Evolutionary conservation across 345 rosid genomes (phyloP).

Genomic region (Salix purpurea): DNA sequence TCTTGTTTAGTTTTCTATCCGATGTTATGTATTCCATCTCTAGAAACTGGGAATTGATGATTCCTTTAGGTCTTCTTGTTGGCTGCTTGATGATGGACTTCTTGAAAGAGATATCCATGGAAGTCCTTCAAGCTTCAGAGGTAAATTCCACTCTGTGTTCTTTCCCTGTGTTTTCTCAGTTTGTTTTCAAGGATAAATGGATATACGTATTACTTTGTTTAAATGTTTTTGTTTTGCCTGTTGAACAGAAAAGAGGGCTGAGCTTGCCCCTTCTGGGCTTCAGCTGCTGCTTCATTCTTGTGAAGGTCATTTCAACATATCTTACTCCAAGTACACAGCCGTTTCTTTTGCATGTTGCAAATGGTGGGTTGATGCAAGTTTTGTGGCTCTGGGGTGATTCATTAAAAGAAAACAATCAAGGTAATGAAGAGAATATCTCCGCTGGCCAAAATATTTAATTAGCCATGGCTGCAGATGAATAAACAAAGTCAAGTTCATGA

Average conservation of each 20-base stretch:
- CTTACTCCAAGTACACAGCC: conserved; percentile 6
- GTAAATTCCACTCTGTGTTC: conserved; percentile 15
- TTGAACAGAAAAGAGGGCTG: conserved; percentile 30
- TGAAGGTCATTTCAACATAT: conserved; percentile 32
- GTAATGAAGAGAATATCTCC: neutral
- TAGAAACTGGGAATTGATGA: conserved; percentile 36
- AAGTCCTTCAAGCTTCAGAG: conserved; percentile 21
- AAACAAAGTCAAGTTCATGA: neutral
- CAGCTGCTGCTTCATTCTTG: conserved; percentile 32
- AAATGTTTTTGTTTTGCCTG: neutral
- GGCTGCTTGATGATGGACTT: conserved; percentile 42
- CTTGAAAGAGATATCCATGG: conserved; percentile 33
- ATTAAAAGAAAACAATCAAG: conserved; percentile 5
- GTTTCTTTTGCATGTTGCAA: conserved; percentile 45
- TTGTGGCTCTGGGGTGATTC: conserved; percentile 42
- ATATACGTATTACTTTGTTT: neutral
- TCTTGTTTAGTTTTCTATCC: conserved; percentile 26
- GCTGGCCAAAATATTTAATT: conserved; percentile 3
- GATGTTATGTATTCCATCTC: conserved; percentile 39
- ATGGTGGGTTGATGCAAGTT: conserved; percentile 56
- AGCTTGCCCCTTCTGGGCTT: conserved; percentile 19
- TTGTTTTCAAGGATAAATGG: neutral
- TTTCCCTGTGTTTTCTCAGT: neutral
- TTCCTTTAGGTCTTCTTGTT: conserved; percentile 44
- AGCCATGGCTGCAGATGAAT: conserved; percentile 1